These are phyloP conservation scores for Metschnikowia proteae DNA, from an alignment of 805 yeast genomes.

Conservation along the genomic window DNA sequence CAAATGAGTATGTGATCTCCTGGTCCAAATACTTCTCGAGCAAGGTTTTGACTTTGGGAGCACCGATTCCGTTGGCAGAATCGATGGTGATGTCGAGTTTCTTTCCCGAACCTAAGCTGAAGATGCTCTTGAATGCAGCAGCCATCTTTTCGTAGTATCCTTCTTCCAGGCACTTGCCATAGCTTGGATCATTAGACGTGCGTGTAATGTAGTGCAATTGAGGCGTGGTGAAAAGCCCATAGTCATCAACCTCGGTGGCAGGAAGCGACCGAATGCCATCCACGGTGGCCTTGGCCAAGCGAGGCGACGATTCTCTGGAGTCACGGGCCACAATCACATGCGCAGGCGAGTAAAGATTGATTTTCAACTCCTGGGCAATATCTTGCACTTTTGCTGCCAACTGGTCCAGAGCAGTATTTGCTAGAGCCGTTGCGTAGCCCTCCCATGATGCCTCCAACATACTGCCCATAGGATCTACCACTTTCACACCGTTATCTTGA, in stretches of 20 bases:
- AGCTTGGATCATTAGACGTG: conserved; percentile 58
- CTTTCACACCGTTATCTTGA: conserved; percentile 56
- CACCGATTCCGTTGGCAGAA: conserved; percentile 97
- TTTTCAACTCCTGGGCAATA: conserved; percentile 39
- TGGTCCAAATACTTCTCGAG: conserved; percentile 38
- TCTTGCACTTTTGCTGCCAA: conserved; percentile 37
- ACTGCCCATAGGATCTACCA: conserved; percentile 91
- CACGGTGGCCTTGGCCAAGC: conserved; percentile 52
- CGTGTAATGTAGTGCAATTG: conserved; percentile 87
- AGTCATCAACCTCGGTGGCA: conserved; percentile 44
- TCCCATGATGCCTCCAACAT: conserved; percentile 90
- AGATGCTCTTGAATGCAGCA: conserved; percentile 47
- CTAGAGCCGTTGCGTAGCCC: conserved; percentile 68
- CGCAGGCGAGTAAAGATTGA: conserved; percentile 43
- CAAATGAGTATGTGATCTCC: conserved; percentile 38
- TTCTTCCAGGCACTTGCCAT: conserved; percentile 58
- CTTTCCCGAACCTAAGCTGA: conserved; percentile 18
- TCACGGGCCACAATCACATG: conserved; percentile 74
- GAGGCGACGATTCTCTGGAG: conserved; percentile 80
- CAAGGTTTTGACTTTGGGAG: conserved; percentile 59
- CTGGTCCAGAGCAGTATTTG: conserved; percentile 56
- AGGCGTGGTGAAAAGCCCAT: conserved; percentile 83
- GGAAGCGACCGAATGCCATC: conserved; percentile 57
- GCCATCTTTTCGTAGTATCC: conserved; percentile 71
- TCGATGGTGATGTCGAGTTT: conserved; percentile 62